Evolutionary conservation across 305 asterid genomes (phyloP), one percentile per base, ranked within the genome.

Genomic region (Fraxinus sp.): DNA sequence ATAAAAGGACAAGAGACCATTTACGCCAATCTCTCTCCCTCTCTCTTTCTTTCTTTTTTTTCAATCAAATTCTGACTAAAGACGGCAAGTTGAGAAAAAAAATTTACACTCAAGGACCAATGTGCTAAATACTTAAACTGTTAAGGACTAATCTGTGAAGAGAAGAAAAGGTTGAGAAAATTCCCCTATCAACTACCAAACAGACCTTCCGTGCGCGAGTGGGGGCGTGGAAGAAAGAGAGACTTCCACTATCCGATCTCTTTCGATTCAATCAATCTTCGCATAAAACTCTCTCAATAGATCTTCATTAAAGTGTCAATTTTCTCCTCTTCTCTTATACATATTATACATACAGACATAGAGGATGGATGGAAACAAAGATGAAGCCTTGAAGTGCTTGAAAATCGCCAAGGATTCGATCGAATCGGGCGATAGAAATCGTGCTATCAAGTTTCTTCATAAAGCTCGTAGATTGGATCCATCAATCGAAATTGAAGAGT

Each of bases 311-410:
- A 20, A 62, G 72, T 1, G 33, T 62, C 35, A 8, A 26, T 24
- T 10, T 24, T 64, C 66, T 0, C 22, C 22, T 49, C 30, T 2
- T 20, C 20, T 5, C 70, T 59, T 18, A 18, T 9, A 20, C 30
- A 71, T 24, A 24, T 24, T 26, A 20, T 26, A 20, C 33, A 64
- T 22, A 64, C 36, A 66, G 7, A 13, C 39, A 11, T 28, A 68
- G 3, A 76, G 86, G 86, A 95, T 96, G 99, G 98, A 96, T 80
- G 99, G 99, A 44, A 96, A 96, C 86, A 96, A 96, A 89, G 99
- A 96, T 80, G 99, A 96, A 85, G 98, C 99, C 32, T 57, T 92
- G 76, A 96, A 90, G 84, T 96, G 99, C 87, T 81, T 94, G 88
- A 81, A 89, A 82, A 94, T 96, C 80, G 99, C 97, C 76, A 84